These are phyloP conservation scores for slime mould (Dictyostelium discoideum) DNA, from an alignment of 78 protist species.

Conservation along the genomic window DNA sequence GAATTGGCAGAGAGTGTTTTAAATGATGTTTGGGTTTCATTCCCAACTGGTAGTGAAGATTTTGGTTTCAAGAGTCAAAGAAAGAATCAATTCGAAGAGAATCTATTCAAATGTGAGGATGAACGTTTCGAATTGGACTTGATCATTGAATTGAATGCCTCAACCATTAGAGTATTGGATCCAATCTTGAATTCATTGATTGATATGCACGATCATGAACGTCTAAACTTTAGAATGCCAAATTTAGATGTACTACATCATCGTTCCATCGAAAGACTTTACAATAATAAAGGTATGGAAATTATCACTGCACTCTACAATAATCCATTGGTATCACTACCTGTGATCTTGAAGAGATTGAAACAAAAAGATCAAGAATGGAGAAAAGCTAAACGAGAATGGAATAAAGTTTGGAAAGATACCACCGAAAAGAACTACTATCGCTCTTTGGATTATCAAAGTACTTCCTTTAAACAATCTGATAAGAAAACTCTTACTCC, in stretches of 20 bases:
- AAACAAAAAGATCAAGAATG: conserved; percentile 91
- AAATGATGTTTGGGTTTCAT: conserved; percentile 91
- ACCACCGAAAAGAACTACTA: conserved; percentile 88
- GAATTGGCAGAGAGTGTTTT: conserved; percentile 79
- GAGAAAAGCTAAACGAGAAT: conserved; percentile 84
- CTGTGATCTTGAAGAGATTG: conserved; percentile 87
- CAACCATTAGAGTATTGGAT: conserved; percentile 78
- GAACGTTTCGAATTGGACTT: conserved; percentile 94
- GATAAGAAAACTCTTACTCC: conserved; percentile 83
- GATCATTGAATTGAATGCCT: conserved; percentile 82
- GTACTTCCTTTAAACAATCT: conserved; percentile 61
- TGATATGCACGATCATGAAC: conserved; percentile 29
- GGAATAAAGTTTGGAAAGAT: conserved; percentile 92
- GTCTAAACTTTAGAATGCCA: conserved; percentile 38
- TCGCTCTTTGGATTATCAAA: conserved; percentile 87
- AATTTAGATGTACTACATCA: conserved; percentile 33
- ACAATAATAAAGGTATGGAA: conserved; percentile 44
- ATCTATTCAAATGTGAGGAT: conserved; percentile 90
- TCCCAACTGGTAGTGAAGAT: conserved; percentile 91
- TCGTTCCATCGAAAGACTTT: conserved; percentile 38
- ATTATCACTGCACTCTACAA: conserved; percentile 72
- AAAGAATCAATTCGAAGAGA: conserved; percentile 89
- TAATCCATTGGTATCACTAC: conserved; percentile 85
- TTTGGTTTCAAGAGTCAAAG: conserved; percentile 60
- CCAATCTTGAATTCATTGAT: conserved; percentile 34